These are phyloP conservation scores for Termitomyces sp. DNA, from an alignment of 768 basidiomycete species.

Conservation along the genomic window DNA sequence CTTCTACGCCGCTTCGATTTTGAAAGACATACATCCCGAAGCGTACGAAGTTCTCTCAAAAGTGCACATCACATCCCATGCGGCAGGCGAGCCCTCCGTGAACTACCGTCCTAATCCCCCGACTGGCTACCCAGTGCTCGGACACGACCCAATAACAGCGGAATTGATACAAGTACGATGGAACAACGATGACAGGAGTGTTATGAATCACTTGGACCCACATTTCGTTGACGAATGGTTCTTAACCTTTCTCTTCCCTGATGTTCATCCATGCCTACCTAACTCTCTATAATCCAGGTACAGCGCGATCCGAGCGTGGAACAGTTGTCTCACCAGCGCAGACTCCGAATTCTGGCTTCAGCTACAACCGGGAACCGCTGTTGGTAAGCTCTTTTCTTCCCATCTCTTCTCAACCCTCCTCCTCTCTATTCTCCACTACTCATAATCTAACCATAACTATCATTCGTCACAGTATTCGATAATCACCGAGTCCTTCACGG, in stretches of 20 bases:
- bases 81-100: constrained; percentile 70
- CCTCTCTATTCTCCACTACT: too few relatives aligned
- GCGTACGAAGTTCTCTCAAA: constrained; percentile 67
- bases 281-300: constrained; percentile 46
- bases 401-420: background rate
- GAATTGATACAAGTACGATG: constrained; percentile 79
- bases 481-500: constrained; percentile 95
- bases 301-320: constrained; percentile 76
- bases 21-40: constrained; percentile 69
- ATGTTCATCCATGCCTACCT: background rate
- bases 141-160: constrained; percentile 56
- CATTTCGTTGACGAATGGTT: constrained; percentile 75
- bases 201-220: constrained; percentile 58
- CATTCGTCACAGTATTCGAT: constrained; percentile 60
- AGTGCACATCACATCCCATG: constrained; percentile 76
- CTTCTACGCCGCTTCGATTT: constrained; percentile 83
- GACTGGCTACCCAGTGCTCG: constrained; percentile 66
- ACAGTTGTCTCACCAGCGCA: constrained; percentile 65
- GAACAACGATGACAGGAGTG: constrained; percentile 94
- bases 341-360: constrained; percentile 94
- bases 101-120: constrained; percentile 57
- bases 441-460: background rate
- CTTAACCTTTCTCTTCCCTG: constrained; percentile 1
- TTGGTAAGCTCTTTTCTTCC: constrained; percentile 47
- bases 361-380: constrained; percentile 80